Conservation (phyloP, 139 green algal genomes). For the Dunaliella sp. region DNA sequence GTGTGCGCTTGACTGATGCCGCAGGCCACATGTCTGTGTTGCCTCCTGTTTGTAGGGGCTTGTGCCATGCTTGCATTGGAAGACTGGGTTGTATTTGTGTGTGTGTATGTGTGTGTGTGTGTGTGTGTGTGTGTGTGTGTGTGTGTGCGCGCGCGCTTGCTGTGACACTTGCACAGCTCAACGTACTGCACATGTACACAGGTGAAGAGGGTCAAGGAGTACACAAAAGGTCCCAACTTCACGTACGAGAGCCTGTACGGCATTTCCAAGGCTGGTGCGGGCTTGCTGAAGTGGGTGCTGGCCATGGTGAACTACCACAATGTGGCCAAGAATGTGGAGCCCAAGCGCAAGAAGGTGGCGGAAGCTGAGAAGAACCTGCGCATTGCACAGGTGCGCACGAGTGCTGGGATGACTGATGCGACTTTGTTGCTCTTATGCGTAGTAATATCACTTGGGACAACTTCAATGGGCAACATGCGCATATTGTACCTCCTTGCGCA, state of each 20-base stretch:
- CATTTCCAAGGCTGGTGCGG: conserved; percentile 44
- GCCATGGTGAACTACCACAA: conserved; percentile 89
- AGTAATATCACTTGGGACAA: no score
- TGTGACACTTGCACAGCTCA: not conserved
- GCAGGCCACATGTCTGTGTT: no score
- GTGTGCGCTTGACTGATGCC: no score
- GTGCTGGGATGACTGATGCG: no score
- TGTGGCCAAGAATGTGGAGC: conserved; percentile 73
- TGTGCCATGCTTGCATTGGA: no score
- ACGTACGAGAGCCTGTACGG: conserved; percentile 64
- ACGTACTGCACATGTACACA: no score
- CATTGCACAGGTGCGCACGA: conserved; percentile 42
- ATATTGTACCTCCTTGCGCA: no score
- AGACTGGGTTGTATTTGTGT: no score
- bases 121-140: not conserved
- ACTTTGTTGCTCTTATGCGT: no score
- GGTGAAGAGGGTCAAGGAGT: conserved; percentile 79
- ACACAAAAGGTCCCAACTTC: conserved; percentile 84
- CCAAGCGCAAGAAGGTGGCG: conserved; percentile 80
- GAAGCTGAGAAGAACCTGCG: conserved; percentile 77
- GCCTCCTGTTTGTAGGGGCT: no score
- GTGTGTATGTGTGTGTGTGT: no score
- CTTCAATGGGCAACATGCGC: no score
- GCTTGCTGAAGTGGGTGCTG: conserved; percentile 83
- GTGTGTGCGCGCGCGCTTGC: conserved; percentile 3